phyloP scores from a whole-genome alignment of 805 yeast species.

The Metschnikowia cerradonensis region DNA sequence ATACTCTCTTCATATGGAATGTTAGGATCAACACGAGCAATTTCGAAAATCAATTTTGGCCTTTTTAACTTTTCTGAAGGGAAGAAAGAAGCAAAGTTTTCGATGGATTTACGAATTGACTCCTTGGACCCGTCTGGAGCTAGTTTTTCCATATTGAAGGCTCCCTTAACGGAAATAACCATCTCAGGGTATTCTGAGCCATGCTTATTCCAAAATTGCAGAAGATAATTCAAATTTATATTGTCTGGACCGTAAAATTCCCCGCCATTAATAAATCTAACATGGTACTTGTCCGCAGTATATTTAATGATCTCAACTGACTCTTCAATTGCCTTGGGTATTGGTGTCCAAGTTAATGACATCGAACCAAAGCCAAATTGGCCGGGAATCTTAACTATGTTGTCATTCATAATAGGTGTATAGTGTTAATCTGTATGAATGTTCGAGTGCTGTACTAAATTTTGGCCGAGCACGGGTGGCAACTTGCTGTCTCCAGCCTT shows the following conservation, averaged over 20 bases:
- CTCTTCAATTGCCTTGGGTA: slow-evolving; percentile 49
- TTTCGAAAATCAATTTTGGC: slow-evolving; percentile 50
- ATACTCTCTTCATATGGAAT: slow-evolving; percentile 59
- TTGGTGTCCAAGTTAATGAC: slow-evolving; percentile 71
- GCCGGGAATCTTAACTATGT: slow-evolving; percentile 19
- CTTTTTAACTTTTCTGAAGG: slow-evolving; percentile 24
- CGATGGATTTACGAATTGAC: slow-evolving; percentile 45
- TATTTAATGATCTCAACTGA: slow-evolving; percentile 51
- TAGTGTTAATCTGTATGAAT: not conserved
- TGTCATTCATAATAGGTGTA: not conserved
- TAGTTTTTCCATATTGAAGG: slow-evolving; percentile 32
- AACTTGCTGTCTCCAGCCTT: not conserved
- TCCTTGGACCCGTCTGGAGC: slow-evolving; percentile 51
- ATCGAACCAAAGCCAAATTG: slow-evolving; percentile 71
- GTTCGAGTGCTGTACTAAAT: not conserved
- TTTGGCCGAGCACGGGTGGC: not conserved
- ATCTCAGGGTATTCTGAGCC: slow-evolving; percentile 50
- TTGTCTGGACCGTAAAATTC: slow-evolving; percentile 65
- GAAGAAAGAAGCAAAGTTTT: slow-evolving; percentile 32
- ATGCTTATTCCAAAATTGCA: slow-evolving; percentile 58
- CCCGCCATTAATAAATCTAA: slow-evolving; percentile 64
- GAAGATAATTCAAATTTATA: slow-evolving; percentile 53
- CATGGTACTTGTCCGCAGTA: slow-evolving; percentile 41
- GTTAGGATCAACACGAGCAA: slow-evolving; percentile 62
- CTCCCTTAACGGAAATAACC: slow-evolving; percentile 68